Base-by-base conservation (phyloP, 768 basidiomycete genomes). In the Mycena amicta region DNA sequence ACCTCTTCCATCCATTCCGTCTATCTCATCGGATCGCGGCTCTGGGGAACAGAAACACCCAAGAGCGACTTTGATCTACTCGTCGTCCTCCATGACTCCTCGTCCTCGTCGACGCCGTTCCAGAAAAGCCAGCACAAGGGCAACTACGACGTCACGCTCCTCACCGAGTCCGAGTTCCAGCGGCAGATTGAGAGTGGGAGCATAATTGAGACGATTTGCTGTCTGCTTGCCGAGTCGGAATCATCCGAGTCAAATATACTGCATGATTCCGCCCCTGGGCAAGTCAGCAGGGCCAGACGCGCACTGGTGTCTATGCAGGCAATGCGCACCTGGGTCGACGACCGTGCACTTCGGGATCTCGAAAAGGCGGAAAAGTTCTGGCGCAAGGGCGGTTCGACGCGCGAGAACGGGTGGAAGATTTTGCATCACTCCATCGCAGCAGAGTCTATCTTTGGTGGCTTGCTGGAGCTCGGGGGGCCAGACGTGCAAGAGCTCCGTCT, bases 311-410 rank as follows among this genome's bases (percentile, higher is more conserved):
- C 58, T 16, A 15, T 67, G 6, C 47, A 56, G 0, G 52, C 43
- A 12, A 50, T 64, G 52, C 46, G 55, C 13, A 18, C 6, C 1
- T 66, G 68, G 66, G 52, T 59, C 1, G 51, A 60, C 15, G 61
- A 60, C 18, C 39, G 67, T 37, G 43, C 40, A 31, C 20, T 16
- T 26, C 55, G 56, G 13, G 67, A 70, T 52, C 52, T 22, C 5
- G 64, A 64, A 45, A 68, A 69, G 56, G 68, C 68, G 4, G 60
- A 57, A 47, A 68, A 71, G 37, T 67, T 67, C 20, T 67, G 66
- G 64, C 22, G 31, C 39, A 70, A 68, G 53, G 61, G 63, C 13
- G 53, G 62, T n/a, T 53, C 45, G 46, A 63, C 54, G 52, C 54
- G 51, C 16, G 61, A 63, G 30, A 65, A 61, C 12, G 60, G 56